These are phyloP conservation scores for Plasmodium cynomolgi DNA, from an alignment of 169 alveolate species.

Conservation along the genomic window DNA sequence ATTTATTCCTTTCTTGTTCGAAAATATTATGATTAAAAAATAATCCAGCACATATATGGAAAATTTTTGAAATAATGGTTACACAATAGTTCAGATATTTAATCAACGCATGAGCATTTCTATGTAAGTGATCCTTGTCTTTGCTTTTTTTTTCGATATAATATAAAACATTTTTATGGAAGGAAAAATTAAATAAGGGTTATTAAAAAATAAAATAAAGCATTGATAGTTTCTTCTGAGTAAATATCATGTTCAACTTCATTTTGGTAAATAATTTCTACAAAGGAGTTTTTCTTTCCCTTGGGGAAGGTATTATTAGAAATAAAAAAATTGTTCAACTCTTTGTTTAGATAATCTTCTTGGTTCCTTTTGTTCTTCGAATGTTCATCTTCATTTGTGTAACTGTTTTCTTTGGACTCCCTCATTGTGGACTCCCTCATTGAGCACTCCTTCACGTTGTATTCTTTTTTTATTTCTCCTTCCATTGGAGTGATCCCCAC, in stretches of 20 bases:
- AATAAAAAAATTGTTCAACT: slow-evolving; percentile 51
- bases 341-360: slow-evolving; percentile 62
- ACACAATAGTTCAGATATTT: slow-evolving; percentile 52
- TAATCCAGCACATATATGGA: slow-evolving; percentile 52
- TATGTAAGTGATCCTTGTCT: slow-evolving; percentile 1
- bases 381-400: background rate
- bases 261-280: slow-evolving; percentile 35
- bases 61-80: slow-evolving; percentile 13
- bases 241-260: slow-evolving; percentile 17
- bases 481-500: background rate
- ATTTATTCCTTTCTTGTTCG: slow-evolving; percentile 28
- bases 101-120: slow-evolving; percentile 43
- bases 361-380: slow-evolving; percentile 14
- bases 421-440: background rate
- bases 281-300: slow-evolving; percentile 32
- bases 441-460: background rate
- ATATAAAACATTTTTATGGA: slow-evolving; percentile 63
- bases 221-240: slow-evolving; percentile 58
- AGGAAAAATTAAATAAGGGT: slow-evolving; percentile 53
- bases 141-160: slow-evolving; percentile 57
- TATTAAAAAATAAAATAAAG: slow-evolving; percentile 66
- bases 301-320: slow-evolving; percentile 24
- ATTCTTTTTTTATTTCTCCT: background rate
- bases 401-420: background rate
- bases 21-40: slow-evolving; percentile 54